phyloP scores from a whole-genome alignment of 2,329 filamentous ascomycete species.

The Pochonia chlamydosporia region DNA sequence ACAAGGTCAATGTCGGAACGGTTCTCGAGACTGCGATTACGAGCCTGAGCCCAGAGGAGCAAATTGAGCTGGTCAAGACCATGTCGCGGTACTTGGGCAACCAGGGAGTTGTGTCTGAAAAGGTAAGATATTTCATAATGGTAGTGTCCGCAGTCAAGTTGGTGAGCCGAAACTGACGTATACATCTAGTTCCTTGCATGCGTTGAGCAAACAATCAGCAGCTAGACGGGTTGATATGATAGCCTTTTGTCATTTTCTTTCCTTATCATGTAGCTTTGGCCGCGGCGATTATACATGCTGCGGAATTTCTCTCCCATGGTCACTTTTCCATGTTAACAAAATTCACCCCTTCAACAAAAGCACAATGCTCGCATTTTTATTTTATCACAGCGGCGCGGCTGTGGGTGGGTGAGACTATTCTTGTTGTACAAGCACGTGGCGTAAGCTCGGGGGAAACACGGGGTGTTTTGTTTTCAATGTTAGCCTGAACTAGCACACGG shows the following conservation, averaged over 20 bases:
- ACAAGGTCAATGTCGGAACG: constrained; percentile 77
- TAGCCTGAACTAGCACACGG: neutral
- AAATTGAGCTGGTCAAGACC: constrained; percentile 70
- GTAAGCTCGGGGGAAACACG: neutral
- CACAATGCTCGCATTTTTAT: neutral
- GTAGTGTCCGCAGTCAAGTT: neutral
- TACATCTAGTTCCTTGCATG: constrained; percentile 13
- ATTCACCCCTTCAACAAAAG: neutral
- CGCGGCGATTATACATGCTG: neutral
- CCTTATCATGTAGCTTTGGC: neutral
- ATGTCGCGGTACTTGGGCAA: constrained; percentile 61
- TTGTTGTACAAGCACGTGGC: neutral
- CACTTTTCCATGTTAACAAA: neutral
- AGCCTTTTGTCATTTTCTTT: neutral
- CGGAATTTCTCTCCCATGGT: neutral
- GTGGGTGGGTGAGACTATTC: neutral
- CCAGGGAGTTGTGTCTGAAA: constrained; percentile 43
- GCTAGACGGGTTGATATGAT: neutral
- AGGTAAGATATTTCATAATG: constrained; percentile 14
- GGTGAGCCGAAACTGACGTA: neutral
- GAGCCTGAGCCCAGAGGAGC: constrained; percentile 80
- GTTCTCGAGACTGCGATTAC: constrained; percentile 90
- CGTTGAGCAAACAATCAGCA: constrained; percentile 13
- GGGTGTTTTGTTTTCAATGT: neutral
- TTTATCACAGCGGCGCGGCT: neutral